Evolutionary conservation across 2,329 filamentous ascomycete species (phyloP).

Genomic region (Drechslerella coelobrocha): DNA sequence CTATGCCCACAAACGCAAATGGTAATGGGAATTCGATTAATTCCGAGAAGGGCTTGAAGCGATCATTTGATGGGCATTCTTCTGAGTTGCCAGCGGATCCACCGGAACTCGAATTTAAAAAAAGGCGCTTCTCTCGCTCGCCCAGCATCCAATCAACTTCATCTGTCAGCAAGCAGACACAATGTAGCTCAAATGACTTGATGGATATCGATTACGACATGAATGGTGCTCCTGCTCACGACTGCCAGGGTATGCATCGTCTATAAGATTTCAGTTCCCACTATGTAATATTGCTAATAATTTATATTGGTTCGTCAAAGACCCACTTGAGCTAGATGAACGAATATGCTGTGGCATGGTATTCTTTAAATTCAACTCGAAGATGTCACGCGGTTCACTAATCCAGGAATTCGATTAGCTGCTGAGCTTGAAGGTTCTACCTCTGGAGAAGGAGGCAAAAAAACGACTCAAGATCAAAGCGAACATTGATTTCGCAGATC

Average conservation of each 20-base stretch:
- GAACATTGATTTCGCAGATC: background rate
- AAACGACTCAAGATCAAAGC: background rate
- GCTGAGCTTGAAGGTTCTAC: background rate
- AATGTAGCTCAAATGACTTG: background rate
- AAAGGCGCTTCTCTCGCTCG: background rate
- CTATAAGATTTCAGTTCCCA: too few species aligned
- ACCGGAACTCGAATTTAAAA: background rate
- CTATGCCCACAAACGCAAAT: too few species aligned
- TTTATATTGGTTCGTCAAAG: too few species aligned
- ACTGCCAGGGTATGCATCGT: too few species aligned
- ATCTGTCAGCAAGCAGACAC: background rate
- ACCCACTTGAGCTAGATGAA: background rate
- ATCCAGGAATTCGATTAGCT: background rate
- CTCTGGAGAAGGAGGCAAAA: background rate
- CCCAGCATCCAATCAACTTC: background rate
- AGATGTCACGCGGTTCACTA: background rate
- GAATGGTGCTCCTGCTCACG: background rate
- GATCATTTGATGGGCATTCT: background rate
- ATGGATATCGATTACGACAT: background rate
- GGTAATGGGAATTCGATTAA: too few species aligned
- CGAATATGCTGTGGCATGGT: background rate
- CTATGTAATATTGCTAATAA: too few species aligned
- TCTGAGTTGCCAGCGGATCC: background rate
- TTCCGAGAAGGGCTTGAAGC: background rate
- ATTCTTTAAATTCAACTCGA: background rate